phyloP scores from a whole-genome alignment of 225 moss, liverwort and hornwort species.

The Asterella californica region DNA sequence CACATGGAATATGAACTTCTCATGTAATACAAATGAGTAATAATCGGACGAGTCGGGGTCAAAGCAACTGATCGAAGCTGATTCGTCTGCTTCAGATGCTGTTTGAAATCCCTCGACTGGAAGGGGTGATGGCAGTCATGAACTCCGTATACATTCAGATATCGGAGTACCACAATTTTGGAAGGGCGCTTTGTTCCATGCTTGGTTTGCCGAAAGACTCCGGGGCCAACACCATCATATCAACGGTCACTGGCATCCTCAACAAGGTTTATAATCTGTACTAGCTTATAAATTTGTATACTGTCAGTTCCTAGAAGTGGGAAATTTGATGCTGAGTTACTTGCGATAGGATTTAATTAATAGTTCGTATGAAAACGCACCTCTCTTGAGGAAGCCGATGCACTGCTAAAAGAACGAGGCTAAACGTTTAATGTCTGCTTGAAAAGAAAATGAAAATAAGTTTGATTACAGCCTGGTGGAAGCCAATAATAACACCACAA shows the following conservation, averaged over 20 bases:
- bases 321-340: not conserved
- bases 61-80: not conserved
- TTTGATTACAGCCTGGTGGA: too few relatives aligned
- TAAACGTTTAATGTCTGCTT: not conserved
- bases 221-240: conserved; percentile 73
- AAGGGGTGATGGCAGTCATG: conserved; percentile 84
- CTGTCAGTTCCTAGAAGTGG: not conserved
- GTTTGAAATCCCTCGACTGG: conserved; percentile 74
- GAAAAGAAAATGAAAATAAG: too few relatives aligned
- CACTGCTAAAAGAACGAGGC: not conserved
- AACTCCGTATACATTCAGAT: conserved; percentile 83
- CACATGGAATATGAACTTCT: not conserved
- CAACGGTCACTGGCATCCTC: conserved; percentile 56
- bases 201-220: conserved; percentile 78
- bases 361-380: not conserved
- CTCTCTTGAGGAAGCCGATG: not conserved
- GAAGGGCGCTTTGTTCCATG: conserved; percentile 73
- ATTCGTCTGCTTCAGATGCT: conserved; percentile 52
- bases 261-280: conserved; percentile 32
- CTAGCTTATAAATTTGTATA: not conserved
- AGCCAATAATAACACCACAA: too few relatives aligned
- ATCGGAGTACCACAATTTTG: conserved; percentile 86
- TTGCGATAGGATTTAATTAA: not conserved
- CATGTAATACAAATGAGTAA: not conserved
- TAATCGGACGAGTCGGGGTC: not conserved